Evolutionary conservation across 805 yeast species (phyloP), one percentile per base, ranked within the genome.

Genomic region (Yarrowia porcina): DNA sequence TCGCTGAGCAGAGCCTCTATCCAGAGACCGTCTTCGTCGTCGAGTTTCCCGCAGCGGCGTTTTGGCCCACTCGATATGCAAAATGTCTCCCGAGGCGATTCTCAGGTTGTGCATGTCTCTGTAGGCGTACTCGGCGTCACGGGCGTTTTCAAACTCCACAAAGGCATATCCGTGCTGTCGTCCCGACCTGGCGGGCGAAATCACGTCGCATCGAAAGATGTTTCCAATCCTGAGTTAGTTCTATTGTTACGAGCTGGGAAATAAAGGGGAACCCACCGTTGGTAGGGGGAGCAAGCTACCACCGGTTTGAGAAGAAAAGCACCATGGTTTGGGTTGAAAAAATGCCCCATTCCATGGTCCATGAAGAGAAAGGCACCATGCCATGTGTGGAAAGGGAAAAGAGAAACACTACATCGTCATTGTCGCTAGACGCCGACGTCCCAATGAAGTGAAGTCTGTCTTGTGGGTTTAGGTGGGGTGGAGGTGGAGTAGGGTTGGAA

Each of bases 91-190:
- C 9, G 67, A 54, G 15, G 66, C 63, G 39, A 71, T 64, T 18
- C 71, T 66, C 32, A 66, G 63, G 56, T 66, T 60, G 61, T 71
- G 74, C 71, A 71, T 65, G 61, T 71, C 72, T 30, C 69, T 62
- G 67, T 69, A 70, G n/a, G 73, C 73, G 63, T 71, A 74, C 18
- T 71, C 74, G 36, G 73, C 74, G 57, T 71, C 73, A n/a, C 70
- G 64, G 41, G 65, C 64, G 54, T 69, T 69, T 57, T 71, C 73
- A 59, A 66, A 71, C 62, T 71, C 73, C 18, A 71, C 72, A 61
- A 71, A 71, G 21, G 73, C 73, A 49, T 66, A 70, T 7, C 71
- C 69, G n/a, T 54, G 60, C 70, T 66, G 61, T 64, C 59, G n/a
- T 63, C 57, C 33, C 50, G 47, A 35, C 15, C 67, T 64, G 32